phyloP scores from a whole-genome alignment of 1,284 basidiomycete species.

The Apiotrichum siamense region DNA sequence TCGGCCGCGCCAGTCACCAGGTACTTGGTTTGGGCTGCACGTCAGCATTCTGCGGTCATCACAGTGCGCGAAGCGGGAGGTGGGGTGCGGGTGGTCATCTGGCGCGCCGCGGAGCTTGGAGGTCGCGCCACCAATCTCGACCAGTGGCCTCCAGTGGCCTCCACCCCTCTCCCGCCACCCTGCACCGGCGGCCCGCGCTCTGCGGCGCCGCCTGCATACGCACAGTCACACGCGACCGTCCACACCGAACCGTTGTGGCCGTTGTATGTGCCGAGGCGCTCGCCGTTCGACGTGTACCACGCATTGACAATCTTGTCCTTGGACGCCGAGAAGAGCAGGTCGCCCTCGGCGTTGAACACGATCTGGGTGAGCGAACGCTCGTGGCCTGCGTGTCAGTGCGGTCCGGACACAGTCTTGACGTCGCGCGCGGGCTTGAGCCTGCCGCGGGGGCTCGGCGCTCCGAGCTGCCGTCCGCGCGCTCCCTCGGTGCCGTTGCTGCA shows the following conservation, averaged over 20 bases:
- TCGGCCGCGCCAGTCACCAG: conserved; percentile 81
- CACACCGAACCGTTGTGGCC: conserved; percentile 96
- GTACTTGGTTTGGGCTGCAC: conserved; percentile 70
- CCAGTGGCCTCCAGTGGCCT: not conserved
- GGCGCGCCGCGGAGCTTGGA: not conserved
- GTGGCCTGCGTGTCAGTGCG: conserved; percentile 59
- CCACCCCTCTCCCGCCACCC: not conserved
- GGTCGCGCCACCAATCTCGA: not conserved
- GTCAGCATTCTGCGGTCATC: conserved; percentile 4
- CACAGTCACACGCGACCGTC: conserved; percentile 93
- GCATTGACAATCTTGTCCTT: conserved; percentile 95
- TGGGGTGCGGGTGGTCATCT: not conserved
- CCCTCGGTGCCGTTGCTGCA: not conserved
- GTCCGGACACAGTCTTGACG: not conserved
- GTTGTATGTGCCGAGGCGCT: conserved; percentile 92
- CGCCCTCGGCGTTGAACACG: conserved; percentile 93
- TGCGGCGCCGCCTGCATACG: conserved; percentile 49
- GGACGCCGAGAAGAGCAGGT: conserved; percentile 90
- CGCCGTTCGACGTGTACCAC: conserved; percentile 98
- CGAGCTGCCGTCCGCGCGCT: not conserved
- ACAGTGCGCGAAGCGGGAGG: not conserved
- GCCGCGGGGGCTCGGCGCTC: not conserved
- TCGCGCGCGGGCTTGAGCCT: not conserved
- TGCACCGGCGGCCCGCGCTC: too few species aligned
- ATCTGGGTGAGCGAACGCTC: conserved; percentile 97